These are phyloP conservation scores for Chalara sp. DNA, from an alignment of 2,329 filamentous ascomycete genomes.

Conservation along the genomic window DNA sequence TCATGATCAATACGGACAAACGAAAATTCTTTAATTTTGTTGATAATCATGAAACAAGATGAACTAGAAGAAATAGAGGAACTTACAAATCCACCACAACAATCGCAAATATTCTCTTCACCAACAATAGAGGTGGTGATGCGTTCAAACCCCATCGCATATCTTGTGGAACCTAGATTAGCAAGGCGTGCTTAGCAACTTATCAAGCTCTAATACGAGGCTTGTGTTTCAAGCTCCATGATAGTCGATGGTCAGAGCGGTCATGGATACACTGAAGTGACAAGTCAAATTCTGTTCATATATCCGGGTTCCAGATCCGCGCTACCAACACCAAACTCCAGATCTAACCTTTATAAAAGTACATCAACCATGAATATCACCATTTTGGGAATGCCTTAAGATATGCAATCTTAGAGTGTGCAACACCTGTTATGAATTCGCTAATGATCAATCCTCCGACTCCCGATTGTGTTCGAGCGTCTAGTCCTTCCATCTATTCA, in stretches of 20 bases:
- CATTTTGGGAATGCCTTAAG: not conserved
- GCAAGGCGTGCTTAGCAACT: not conserved
- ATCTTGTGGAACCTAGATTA: not conserved
- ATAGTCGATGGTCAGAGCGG: not conserved
- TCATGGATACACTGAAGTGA: not conserved
- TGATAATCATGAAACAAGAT: not conserved
- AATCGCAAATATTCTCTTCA: too few relatives aligned
- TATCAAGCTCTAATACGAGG: not conserved
- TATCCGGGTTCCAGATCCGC: too few relatives aligned
- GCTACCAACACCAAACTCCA: too few relatives aligned
- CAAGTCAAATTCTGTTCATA: not conserved
- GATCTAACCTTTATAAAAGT: too few relatives aligned
- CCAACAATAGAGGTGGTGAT: not conserved
- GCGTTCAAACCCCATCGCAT: not conserved
- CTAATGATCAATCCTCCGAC: not conserved
- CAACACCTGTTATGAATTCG: not conserved
- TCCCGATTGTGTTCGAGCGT: not conserved
- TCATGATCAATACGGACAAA: not conserved
- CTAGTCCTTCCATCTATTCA: conserved; percentile 33
- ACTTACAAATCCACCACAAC: not conserved
- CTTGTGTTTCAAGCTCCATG: not conserved
- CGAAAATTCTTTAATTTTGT: not conserved
- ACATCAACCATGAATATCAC: too few relatives aligned
- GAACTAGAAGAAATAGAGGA: not conserved
- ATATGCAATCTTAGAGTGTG: not conserved